Percentiles rank a stretch among this genome's conserved stretches.
Evolutionary conservation across 1,139 yeast species (phyloP).

Genomic region (Pneumocystis murina): DNA sequence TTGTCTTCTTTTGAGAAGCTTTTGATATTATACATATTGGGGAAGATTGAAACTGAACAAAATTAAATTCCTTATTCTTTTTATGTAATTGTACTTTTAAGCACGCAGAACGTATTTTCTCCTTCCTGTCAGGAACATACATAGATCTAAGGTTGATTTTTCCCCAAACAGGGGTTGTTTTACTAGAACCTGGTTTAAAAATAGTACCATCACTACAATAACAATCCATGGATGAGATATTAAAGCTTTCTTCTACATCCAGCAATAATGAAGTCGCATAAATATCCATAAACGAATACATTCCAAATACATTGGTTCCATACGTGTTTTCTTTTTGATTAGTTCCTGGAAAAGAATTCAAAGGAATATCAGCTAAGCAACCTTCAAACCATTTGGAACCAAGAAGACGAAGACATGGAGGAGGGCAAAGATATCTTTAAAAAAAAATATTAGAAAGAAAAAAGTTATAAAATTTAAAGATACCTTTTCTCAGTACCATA

Average conservation of each 20-base stretch:
- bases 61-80: not conserved
- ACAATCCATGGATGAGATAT: not conserved
- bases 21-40: not conserved
- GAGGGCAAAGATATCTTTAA: not conserved
- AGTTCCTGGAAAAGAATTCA: not conserved
- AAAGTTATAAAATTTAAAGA: too few relatives aligned
- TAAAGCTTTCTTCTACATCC: not conserved
- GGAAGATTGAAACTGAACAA: not conserved
- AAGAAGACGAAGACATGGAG: not conserved
- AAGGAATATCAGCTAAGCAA: not conserved
- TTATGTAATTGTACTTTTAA: not conserved
- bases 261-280: not conserved
- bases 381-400: not conserved
- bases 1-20: not conserved
- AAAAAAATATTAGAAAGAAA: not conserved
- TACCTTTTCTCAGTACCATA: slow-evolving; percentile 2
- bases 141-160: not conserved
- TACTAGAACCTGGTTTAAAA: not conserved
- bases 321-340: not conserved
- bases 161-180: not conserved
- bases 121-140: not conserved
- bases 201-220: not conserved
- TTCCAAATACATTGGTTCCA: not conserved
- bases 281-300: not conserved
- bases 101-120: not conserved